These are phyloP conservation scores for Lenwebbia sp. DNA, from an alignment of 345 rosid genomes.

Conservation along the genomic window DNA sequence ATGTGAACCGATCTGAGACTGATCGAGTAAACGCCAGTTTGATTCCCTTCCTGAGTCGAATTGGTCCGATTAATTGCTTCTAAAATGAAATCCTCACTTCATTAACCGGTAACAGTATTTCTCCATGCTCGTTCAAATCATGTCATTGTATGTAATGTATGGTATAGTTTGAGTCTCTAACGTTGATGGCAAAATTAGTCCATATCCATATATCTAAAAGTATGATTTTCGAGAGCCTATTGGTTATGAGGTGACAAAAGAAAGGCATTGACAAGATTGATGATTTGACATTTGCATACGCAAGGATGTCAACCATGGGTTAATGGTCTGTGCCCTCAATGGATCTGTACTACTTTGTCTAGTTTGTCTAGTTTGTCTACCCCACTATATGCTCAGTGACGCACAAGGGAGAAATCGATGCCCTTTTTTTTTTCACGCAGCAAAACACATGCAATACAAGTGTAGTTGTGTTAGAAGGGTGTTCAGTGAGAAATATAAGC, in stretches of 20 bases:
- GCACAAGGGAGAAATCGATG: background rate
- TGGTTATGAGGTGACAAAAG: background rate
- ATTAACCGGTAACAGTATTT: background rate
- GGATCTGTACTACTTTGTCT: background rate
- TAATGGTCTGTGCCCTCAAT: background rate
- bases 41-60: background rate
- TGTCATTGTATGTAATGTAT: background rate
- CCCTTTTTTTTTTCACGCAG: background rate
- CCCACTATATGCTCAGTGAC: background rate
- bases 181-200: background rate
- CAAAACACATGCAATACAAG: background rate
- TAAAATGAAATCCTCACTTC: background rate
- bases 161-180: background rate
- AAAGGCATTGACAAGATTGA: background rate
- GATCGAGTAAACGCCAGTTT: fast-evolving
- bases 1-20: background rate
- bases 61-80: fast-evolving
- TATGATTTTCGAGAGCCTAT: background rate
- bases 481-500: background rate
- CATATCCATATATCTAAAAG: background rate
- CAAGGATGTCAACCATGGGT: background rate
- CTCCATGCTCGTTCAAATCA: background rate
- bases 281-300: background rate
- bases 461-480: background rate
- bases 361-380: background rate